These are phyloP conservation scores for Aspergillus cejpii DNA, from an alignment of 2,329 filamentous ascomycete species.

Conservation along the genomic window DNA sequence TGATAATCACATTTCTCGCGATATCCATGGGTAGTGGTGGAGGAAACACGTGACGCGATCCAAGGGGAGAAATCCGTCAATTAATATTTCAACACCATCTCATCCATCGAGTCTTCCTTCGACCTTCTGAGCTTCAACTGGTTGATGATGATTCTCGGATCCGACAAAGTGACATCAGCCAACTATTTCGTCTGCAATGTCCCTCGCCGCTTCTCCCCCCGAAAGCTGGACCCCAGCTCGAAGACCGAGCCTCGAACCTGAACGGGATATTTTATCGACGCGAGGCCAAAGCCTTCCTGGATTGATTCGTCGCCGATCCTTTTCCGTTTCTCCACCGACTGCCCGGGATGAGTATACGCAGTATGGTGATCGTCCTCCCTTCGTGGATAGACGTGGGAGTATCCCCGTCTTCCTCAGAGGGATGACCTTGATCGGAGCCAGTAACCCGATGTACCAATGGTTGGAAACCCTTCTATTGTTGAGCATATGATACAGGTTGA, in stretches of 20 bases:
- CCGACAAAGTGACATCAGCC: neutral
- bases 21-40: neutral
- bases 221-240: slow-evolving; percentile 18
- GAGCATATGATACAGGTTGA: neutral
- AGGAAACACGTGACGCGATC: neutral
- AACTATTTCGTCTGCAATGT: neutral
- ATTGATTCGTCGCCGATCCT: slow-evolving; percentile 26
- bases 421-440: slow-evolving; percentile 66
- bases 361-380: slow-evolving; percentile 28
- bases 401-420: neutral
- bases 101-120: neutral
- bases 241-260: slow-evolving; percentile 30
- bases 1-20: no score
- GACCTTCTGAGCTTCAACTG: neutral
- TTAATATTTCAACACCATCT: neutral
- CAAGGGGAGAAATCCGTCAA: no score
- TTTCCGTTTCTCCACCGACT: slow-evolving; percentile 17
- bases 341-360: slow-evolving; percentile 11
- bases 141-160: neutral
- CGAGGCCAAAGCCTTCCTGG: slow-evolving; percentile 35
- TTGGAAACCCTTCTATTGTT: slow-evolving; percentile 16
- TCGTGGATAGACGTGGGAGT: slow-evolving; percentile 7
- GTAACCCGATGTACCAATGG: slow-evolving; percentile 79
- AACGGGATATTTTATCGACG: slow-evolving; percentile 33
- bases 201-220: neutral